Evolutionary conservation across 2,329 filamentous ascomycete genomes (phyloP), one percentile per base, ranked within the genome.

Genomic region (Cytospora leucostoma): DNA sequence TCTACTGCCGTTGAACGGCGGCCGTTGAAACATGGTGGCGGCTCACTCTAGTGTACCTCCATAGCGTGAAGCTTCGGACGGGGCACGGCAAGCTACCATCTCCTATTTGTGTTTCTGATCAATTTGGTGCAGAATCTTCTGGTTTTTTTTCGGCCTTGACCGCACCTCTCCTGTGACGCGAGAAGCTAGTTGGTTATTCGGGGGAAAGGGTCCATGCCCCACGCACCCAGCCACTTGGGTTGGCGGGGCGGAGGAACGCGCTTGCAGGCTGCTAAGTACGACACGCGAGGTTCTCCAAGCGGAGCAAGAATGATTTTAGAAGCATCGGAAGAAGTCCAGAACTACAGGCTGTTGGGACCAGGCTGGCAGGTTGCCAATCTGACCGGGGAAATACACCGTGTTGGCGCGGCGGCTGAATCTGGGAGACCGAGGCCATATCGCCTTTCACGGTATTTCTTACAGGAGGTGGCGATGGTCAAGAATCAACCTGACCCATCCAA

Each of bases 191-290:
- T n/a, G 8, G 17, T 47, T n/a, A 47, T 47, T 21, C 11, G 8
- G 40, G 27, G n/a, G 12, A n/a, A 11, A 53, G 56, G 61, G 27
- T 49, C 54, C 40, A 55, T 44, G 32, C 40, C 32, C 51, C 52
- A 56, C 59, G 13, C 54, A 44, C 59, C 63, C 63, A 56, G 51
- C 53, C 35, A 51, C 47, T 57, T 50, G 63, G 60, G 58, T 57
- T 56, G 58, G 53, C 62, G 59, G 58, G 58, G 38, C 58, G 58
- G 57, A 44, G 17, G 35, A 60, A 19, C 35, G 35, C 56, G 51
- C 38, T 27, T 47, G 57, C 57, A 34, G 11, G 15, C 40, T 33
- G 47, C 19, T 56, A 38, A 33, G 51, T 55, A 53, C 32, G 37
- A 53, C 38, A 55, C 19, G 51, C 51, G 51, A n/a, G 12, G 37